Evolutionary conservation across 2,329 filamentous ascomycete genomes (phyloP).

Genomic region (Exophiala spinifera): DNA sequence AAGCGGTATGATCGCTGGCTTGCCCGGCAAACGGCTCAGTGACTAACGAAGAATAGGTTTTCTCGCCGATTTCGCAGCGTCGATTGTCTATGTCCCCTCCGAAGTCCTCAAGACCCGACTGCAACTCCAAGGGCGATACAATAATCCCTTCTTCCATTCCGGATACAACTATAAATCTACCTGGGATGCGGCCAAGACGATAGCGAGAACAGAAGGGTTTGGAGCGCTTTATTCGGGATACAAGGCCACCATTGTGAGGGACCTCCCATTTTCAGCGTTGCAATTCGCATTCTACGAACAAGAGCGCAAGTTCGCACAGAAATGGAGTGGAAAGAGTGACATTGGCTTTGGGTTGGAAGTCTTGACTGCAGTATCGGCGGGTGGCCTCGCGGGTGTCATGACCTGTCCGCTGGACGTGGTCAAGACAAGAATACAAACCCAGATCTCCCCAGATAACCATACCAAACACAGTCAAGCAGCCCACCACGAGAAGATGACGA

Average conservation of each 20-base stretch:
- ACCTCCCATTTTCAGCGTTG: conserved; percentile 90
- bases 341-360: conserved; percentile 85
- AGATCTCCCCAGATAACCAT: conserved; percentile 60
- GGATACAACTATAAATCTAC: conserved; percentile 95
- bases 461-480: conserved; percentile 29
- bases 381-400: conserved; percentile 87
- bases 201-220: conserved; percentile 76
- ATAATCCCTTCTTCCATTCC: conserved; percentile 89
- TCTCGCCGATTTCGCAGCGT: conserved; percentile 85
- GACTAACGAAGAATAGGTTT: conserved; percentile 52
- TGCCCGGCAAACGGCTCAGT: not conserved
- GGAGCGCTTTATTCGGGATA: conserved; percentile 93
- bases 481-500: conserved; percentile 24
- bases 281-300: conserved; percentile 99
- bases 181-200: conserved; percentile 78
- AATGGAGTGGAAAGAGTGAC: conserved; percentile 74
- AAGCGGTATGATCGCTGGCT: conserved; percentile 58
- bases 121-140: conserved; percentile 89
- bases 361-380: conserved; percentile 81
- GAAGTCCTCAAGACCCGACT: conserved; percentile 97
- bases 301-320: conserved; percentile 75
- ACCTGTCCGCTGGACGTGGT: conserved; percentile 97
- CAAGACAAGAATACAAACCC: conserved; percentile 93
- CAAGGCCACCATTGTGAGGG: conserved; percentile 89
- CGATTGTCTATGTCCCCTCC: conserved; percentile 90